Base-by-base conservation (phyloP, 2,329 filamentous ascomycete genomes). In the Alternaria alternata region DNA sequence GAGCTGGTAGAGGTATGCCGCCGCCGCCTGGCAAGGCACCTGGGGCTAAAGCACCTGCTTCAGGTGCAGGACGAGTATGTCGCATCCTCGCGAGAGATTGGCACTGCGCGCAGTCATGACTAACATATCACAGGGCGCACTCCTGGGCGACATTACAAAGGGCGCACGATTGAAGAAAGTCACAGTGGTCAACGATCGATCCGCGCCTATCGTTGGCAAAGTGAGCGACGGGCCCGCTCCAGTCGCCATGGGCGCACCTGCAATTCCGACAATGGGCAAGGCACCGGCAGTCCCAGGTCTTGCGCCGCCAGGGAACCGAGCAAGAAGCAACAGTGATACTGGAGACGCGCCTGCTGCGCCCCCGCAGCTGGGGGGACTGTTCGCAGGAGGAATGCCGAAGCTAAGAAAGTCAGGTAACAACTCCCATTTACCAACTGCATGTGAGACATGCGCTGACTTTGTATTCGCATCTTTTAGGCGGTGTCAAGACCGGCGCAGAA, bases 321-420 rank as follows among this genome's bases (percentile, higher is more conserved):
- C 87, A 59, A 87, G 93, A 76, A 96, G 93, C 79, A 94, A 95
- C 77, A 97, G 94, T 77, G 93, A 96, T 70, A 86, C 87, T 53
- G 85, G 84, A 20, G 67, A 73, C 18, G 66, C 54, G 16, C 60
- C 70, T 46, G 64, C 65, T 22, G 71, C 71, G 14, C 66, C 92
- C 48, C 93, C 93, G 11, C 94, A 97, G 76, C 79, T 98, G 11
- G 94, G 84, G 30, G 95, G 95, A 1, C 79, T 99, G 26, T 97
- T 99, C 75, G 93, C 92, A 1, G 94, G 93, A 36, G 95, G 94
- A 38, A 98, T 98, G 87, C 95, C 95, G 3, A 98, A 97, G 81
- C 78, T 99, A 73, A 91, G 92, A 78, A 97, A 96, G 82, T 86
- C 89, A 3, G 91, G 78, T 84, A 32, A 81, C 82, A 53, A 83